Evolutionary conservation across 2,329 filamentous ascomycete genomes (phyloP).

Genomic region (Trichoderma semiorbis): DNA sequence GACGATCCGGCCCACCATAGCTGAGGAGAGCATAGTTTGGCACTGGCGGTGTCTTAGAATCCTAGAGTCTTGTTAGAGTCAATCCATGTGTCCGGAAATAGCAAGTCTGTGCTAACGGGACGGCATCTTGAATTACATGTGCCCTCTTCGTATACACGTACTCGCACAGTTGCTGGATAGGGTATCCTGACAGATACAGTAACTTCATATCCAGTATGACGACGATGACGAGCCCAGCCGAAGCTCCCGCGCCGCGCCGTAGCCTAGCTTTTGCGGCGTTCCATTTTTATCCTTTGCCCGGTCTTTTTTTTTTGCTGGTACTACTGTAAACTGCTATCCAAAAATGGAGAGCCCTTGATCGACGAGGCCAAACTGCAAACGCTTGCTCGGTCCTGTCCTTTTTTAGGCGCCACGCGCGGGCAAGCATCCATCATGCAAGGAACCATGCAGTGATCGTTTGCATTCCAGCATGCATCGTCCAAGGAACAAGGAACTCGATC

Average conservation of each 20-base stretch:
- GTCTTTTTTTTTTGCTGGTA: not conserved
- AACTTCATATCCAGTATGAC: not conserved
- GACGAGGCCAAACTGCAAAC: not conserved
- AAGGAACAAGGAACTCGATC: conserved; percentile 23
- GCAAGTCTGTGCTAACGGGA: not conserved
- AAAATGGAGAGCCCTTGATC: not conserved
- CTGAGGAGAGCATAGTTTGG: not conserved
- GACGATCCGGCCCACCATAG: not conserved
- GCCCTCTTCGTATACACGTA: not conserved
- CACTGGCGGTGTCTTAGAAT: not conserved
- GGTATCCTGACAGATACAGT: not conserved
- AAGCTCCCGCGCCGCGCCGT: conserved; percentile 6
- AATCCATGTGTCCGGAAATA: not conserved
- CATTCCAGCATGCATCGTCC: not conserved
- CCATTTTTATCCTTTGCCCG: not conserved
- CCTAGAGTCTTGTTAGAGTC: not conserved
- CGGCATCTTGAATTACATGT: not conserved
- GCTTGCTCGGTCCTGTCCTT: not conserved
- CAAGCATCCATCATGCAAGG: conserved; percentile 21
- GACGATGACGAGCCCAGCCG: not conserved
- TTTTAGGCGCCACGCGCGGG: not conserved
- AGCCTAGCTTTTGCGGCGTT: not conserved
- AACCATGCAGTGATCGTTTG: conserved; percentile 17
- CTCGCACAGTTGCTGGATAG: not conserved
- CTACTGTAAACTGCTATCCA: not conserved